phyloP scores from a whole-genome alignment of 2,329 filamentous ascomycete genomes.

The Zymoseptoria crescenta region DNA sequence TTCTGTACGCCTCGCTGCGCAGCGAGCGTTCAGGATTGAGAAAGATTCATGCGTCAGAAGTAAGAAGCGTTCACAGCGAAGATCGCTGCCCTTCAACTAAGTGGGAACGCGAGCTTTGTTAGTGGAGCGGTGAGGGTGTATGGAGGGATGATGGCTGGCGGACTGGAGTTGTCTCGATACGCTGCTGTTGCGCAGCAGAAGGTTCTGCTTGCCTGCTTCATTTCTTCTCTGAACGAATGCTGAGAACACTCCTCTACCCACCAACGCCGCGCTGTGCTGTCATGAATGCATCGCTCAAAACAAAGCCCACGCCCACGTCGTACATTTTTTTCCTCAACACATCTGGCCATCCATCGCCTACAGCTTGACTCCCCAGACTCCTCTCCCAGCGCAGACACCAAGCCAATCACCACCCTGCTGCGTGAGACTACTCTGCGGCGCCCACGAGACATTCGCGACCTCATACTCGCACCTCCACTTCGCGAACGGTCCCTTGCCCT shows the following conservation, averaged over 20 bases:
- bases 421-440: conserved; percentile 60
- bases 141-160: conserved; percentile 2
- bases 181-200: background rate
- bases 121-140: conserved; percentile 4
- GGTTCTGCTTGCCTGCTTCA: background rate
- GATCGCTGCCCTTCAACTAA: conserved; percentile 6
- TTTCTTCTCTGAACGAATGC: background rate
- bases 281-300: background rate
- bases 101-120: conserved; percentile 7
- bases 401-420: conserved; percentile 73
- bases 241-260: background rate
- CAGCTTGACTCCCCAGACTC: conserved; percentile 67
- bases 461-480: conserved; percentile 84
- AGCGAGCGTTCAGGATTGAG: too few species aligned
- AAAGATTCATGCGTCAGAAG: too few species aligned
- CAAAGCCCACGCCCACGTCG: background rate
- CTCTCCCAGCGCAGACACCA: conserved; percentile 70
- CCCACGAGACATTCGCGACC: conserved; percentile 78
- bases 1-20: too few species aligned
- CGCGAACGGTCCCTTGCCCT: conserved; percentile 61
- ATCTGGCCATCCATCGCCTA: conserved; percentile 11
- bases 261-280: background rate
- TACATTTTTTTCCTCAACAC: background rate
- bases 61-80: background rate
- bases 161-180: background rate